Base-by-base conservation (phyloP, 2,329 filamentous ascomycete genomes). In the Diaporthe capsici region DNA sequence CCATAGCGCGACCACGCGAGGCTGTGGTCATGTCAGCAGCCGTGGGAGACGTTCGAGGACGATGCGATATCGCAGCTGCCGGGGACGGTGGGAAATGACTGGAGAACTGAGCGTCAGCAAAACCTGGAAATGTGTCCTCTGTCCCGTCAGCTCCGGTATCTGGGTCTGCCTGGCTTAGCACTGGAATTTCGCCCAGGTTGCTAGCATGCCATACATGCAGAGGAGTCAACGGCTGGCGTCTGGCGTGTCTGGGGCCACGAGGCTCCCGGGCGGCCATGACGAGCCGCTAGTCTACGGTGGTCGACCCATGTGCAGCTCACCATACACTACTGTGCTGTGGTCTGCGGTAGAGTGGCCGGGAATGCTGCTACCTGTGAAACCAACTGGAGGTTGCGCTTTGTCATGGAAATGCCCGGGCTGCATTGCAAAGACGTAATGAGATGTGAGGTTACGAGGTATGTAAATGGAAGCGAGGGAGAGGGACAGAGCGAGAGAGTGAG, bases 41-140 rank as follows among this genome's bases (percentile, higher is more conserved):
- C 17, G 49, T 12, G 31, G 47, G 22, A 10, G 60, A 39, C 49
- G 42, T 55, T n/a, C 12, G 49, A 37, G 51, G 42, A 49, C 17
- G 22, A 47, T 72, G 75, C 75, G 75, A 76, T 72, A 72, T 76
- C 75, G 75, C 75, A 76, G 39, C 31, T 39, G 63, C 47, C 37
- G 20, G 63, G 31, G 63, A 17, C 47, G 3, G 47, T 5, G 12
- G 47, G 58, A 53, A 13, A 65, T 34, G 61, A 49, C 61, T 65
- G 61, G 61, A 65, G 42, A 49, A 17, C 10, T 20, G 39, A 47
- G n/a, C 25, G 39, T 20, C 39, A 31, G n/a, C 5, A 61, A 63
- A 44, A 44, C 60, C 39, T 28, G 60, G n/a, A 28, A 47, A 65
- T 31, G 39, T 47, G 39, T 47, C 60, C 42, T 49, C 42, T 65